Percentiles rank a stretch among this genome's conserved stretches.
Conservation (phyloP, 129 eudicot species). For the Apium graveolens region DNA sequence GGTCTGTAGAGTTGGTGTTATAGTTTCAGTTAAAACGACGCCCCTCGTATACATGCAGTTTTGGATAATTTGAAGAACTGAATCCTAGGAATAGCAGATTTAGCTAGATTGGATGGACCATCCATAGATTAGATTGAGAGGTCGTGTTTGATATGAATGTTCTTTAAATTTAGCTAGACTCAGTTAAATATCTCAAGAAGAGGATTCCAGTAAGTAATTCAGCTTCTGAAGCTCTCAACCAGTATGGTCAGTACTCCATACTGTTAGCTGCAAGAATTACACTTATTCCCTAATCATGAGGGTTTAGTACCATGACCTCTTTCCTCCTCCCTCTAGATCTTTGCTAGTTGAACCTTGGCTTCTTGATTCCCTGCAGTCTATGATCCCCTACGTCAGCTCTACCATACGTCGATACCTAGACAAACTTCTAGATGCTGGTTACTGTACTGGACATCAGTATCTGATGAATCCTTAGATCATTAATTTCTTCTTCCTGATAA, state of each 20-base stretch:
- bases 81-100: conserved; percentile 55
- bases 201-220: conserved; percentile 51
- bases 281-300: too few relatives aligned
- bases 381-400: too few relatives aligned
- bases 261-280: too few relatives aligned
- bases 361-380: too few relatives aligned
- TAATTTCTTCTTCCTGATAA: too few relatives aligned
- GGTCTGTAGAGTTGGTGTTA: background rate
- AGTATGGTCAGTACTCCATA: background rate
- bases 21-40: background rate
- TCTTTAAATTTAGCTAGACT: conserved; percentile 59
- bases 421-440: background rate
- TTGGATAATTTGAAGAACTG: conserved; percentile 26
- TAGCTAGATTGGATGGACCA: conserved; percentile 68
- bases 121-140: conserved; percentile 63
- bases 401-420: too few relatives aligned
- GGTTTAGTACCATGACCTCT: too few relatives aligned
- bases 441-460: background rate
- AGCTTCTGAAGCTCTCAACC: background rate
- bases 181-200: conserved; percentile 67
- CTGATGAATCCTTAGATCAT: background rate
- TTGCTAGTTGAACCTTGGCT: too few relatives aligned
- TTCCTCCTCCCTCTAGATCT: too few relatives aligned
- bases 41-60: conserved; percentile 36
- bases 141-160: conserved; percentile 74